Conservation (phyloP, 2,329 filamentous ascomycete genomes). For the Neoscytalidium dimidiatum region DNA sequence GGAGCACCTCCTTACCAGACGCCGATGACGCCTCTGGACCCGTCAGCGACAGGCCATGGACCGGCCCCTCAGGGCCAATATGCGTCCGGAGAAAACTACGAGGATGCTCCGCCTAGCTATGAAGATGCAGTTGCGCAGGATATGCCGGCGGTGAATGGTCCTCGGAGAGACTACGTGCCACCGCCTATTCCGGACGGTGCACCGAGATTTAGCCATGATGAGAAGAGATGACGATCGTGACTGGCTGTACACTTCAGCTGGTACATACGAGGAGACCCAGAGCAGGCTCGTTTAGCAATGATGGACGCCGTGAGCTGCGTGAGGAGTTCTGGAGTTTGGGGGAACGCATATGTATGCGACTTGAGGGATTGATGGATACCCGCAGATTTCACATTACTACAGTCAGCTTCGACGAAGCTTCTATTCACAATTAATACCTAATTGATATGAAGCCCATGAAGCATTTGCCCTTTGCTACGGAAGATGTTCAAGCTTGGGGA, state of each 20-base stretch:
- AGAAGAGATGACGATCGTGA: conserved; percentile 29
- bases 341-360: not conserved
- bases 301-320: not conserved
- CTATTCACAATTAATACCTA: not conserved
- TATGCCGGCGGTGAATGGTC: conserved; percentile 71
- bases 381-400: not conserved
- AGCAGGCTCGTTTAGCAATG: not conserved
- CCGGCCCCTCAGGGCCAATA: conserved; percentile 26
- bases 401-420: not conserved
- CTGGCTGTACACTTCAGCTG: not conserved
- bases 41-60: conserved; percentile 20
- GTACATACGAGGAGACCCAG: not conserved
- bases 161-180: conserved; percentile 65
- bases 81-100: conserved; percentile 32
- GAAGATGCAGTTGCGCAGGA: conserved; percentile 87
- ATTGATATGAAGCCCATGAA: no score
- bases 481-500: no score
- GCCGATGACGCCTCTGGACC: conserved; percentile 8
- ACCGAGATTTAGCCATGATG: conserved; percentile 33
- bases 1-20: conserved; percentile 7
- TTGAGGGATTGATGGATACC: not conserved
- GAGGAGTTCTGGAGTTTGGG: not conserved
- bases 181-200: conserved; percentile 41
- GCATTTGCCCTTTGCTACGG: no score
- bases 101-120: conserved; percentile 91